These are phyloP conservation scores for Trametes meyenii DNA, from an alignment of 768 basidiomycete species.

Conservation along the genomic window DNA sequence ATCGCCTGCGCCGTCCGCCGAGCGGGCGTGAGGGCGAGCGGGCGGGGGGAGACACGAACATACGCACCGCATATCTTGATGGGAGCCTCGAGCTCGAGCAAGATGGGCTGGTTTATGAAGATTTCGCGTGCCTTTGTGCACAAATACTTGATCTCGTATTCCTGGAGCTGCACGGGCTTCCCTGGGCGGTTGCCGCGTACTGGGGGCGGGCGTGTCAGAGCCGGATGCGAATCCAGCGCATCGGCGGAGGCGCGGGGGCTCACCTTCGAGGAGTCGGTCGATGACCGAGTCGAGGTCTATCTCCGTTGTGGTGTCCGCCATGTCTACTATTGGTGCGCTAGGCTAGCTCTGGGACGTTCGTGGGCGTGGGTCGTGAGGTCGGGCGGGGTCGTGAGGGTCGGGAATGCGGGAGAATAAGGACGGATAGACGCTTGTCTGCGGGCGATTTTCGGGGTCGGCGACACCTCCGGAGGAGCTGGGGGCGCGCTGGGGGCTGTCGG, in stretches of 20 bases:
- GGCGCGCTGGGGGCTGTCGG: conserved; percentile 15
- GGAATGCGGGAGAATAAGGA: conserved; percentile 22
- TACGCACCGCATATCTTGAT: conserved; percentile 98
- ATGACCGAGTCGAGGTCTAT: conserved; percentile 99
- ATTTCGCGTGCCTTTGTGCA: conserved; percentile 99
- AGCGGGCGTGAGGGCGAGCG: conserved; percentile 8
- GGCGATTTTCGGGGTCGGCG: conserved; percentile 20
- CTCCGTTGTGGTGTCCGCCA: conserved; percentile 85
- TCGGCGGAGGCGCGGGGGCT: conserved; percentile 35
- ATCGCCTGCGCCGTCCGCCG: conserved; percentile 65
- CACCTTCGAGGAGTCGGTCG: conserved; percentile 97
- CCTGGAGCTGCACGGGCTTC: conserved; percentile 96
- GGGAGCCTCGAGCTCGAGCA: conserved; percentile 96
- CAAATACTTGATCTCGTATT: conserved; percentile 99
- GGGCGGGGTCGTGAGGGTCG: conserved; percentile 27
- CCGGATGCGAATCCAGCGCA: conserved; percentile 19
- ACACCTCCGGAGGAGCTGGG: conserved; percentile 5
- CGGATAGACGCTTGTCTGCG: conserved; percentile 23
- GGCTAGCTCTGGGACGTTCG: conserved; percentile 7
- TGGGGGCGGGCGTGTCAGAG: conserved; percentile 39
- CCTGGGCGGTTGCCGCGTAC: conserved; percentile 98
- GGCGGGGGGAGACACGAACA: conserved; percentile 14
- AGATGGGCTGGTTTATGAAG: conserved; percentile 98
- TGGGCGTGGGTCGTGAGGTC: conserved; percentile 27
- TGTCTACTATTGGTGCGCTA: conserved; percentile 34